Conservation (phyloP, 2,329 filamentous ascomycete species). For the Epichloe glyceriae region DNA sequence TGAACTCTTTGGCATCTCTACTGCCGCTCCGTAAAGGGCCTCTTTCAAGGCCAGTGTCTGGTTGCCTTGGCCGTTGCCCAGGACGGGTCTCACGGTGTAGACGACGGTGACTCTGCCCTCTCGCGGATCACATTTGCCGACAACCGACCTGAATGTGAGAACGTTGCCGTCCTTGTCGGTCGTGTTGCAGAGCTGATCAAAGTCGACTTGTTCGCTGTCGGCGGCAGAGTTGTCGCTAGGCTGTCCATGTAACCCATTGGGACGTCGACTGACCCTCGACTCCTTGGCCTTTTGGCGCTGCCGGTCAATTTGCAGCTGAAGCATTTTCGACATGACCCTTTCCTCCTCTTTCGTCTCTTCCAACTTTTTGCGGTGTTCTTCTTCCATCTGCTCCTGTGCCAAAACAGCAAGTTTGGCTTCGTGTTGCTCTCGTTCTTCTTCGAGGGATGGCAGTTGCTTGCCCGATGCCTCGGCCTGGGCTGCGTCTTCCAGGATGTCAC, state of each 20-base stretch:
- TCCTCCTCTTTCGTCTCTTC: constrained; percentile 56
- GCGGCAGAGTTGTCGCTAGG: constrained; percentile 16
- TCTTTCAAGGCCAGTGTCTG: constrained; percentile 65
- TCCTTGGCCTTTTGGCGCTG: constrained; percentile 53
- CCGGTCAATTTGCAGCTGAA: constrained; percentile 58
- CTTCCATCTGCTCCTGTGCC: constrained; percentile 42
- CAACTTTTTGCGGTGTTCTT: constrained; percentile 37
- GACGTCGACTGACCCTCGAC: constrained; percentile 46
- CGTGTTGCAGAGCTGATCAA: constrained; percentile 54
- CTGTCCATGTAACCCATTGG: constrained; percentile 21
- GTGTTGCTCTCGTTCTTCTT: constrained; percentile 76
- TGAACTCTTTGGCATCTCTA: constrained; percentile 50
- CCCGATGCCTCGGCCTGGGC: constrained; percentile 63
- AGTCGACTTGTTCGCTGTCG: constrained; percentile 33
- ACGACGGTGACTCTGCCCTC: constrained; percentile 54
- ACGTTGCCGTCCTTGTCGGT: constrained; percentile 51
- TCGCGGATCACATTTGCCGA: constrained; percentile 53
- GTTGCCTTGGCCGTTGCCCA: constrained; percentile 38
- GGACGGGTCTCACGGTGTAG: constrained; percentile 59
- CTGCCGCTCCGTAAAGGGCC: constrained; percentile 43
- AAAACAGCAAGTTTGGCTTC: constrained; percentile 56
- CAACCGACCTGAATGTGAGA: constrained; percentile 57
- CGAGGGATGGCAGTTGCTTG: constrained; percentile 67
- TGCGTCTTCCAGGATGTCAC: constrained; percentile 76
- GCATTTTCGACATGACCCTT: constrained; percentile 53